Conservation (phyloP, 2,329 filamentous ascomycete species). For the Aspergillus sp. region DNA sequence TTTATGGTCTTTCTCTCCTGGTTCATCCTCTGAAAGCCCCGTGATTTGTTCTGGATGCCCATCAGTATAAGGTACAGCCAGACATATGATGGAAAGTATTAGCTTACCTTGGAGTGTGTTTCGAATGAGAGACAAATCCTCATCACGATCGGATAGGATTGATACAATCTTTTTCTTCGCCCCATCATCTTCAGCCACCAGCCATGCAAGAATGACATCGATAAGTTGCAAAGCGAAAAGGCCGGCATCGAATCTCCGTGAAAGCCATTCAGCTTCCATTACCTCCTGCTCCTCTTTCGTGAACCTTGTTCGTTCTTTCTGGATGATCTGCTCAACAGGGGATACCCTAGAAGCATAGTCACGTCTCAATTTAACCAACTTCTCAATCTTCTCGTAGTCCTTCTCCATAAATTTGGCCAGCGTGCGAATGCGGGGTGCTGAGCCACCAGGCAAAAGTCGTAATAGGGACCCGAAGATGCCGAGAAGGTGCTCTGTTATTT, state of each 20-base stretch:
- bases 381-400: constrained; percentile 79
- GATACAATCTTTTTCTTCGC: constrained; percentile 64
- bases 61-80: not conserved
- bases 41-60: constrained; percentile 57
- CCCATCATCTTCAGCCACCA: constrained; percentile 82
- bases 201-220: constrained; percentile 84
- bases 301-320: constrained; percentile 55
- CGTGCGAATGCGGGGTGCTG: constrained; percentile 74
- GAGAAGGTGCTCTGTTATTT: constrained; percentile 74
- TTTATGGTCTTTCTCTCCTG: constrained; percentile 54
- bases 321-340: constrained; percentile 64
- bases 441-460: constrained; percentile 73
- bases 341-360: constrained; percentile 67
- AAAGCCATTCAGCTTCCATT: constrained; percentile 70
- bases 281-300: constrained; percentile 61
- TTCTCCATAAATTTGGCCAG: constrained; percentile 96
- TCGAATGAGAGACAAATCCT: constrained; percentile 63
- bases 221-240: constrained; percentile 76
- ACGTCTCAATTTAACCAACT: constrained; percentile 68
- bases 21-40: constrained; percentile 55
- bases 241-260: constrained; percentile 76
- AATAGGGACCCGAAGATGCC: constrained; percentile 83
- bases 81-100: no score
- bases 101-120: constrained; percentile 62
- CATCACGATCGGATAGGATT: constrained; percentile 67